These are phyloP conservation scores for Rhynchosporium graminicola DNA, from an alignment of 2,329 filamentous ascomycete genomes.

Conservation along the genomic window DNA sequence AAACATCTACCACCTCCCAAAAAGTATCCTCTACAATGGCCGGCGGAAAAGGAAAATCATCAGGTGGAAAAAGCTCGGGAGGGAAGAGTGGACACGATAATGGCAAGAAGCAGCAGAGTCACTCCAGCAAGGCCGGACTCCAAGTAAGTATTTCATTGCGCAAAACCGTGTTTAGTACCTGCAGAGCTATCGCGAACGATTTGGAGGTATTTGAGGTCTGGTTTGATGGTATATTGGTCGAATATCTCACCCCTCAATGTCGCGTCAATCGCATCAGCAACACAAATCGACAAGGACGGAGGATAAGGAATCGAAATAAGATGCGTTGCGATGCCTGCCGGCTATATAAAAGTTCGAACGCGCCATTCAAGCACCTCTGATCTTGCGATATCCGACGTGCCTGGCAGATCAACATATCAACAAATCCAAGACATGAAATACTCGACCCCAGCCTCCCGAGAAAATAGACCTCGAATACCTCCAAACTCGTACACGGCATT, in stretches of 20 bases:
- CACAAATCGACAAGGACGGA: slow-evolving; percentile 14
- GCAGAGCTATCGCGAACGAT: slow-evolving; percentile 4
- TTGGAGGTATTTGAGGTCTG: slow-evolving; percentile 19
- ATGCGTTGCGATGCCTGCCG: slow-evolving; percentile 11
- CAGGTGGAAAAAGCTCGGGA: slow-evolving; percentile 42
- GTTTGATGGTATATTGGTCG: slow-evolving; percentile 24
- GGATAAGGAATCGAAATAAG: slow-evolving; percentile 3
- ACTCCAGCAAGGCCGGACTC: slow-evolving; percentile 43
- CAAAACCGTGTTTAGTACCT: slow-evolving; percentile 19
- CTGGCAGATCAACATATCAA: slow-evolving; percentile 31
- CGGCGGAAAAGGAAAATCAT: slow-evolving; percentile 43
- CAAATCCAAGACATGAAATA: slow-evolving; percentile 22
- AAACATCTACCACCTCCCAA: slow-evolving; percentile 11
- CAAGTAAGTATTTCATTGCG: slow-evolving; percentile 40
- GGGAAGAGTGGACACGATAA: slow-evolving; percentile 41
- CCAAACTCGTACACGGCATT: slow-evolving; percentile 4
- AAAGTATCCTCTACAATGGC: slow-evolving; percentile 37
- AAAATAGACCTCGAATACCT: slow-evolving; percentile 4
- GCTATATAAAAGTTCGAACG: slow-evolving; percentile 15
- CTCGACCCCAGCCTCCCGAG: slow-evolving; percentile 13
- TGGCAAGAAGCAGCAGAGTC: slow-evolving; percentile 42
- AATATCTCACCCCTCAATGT: slow-evolving; percentile 35
- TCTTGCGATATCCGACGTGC: slow-evolving; percentile 28
- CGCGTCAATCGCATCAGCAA: slow-evolving; percentile 31
- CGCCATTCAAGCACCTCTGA: slow-evolving; percentile 4